Percentiles rank a stretch among this genome's conserved stretches.
Conservation (phyloP, 148 eudicot genomes). For the Silene uniflora region DNA sequence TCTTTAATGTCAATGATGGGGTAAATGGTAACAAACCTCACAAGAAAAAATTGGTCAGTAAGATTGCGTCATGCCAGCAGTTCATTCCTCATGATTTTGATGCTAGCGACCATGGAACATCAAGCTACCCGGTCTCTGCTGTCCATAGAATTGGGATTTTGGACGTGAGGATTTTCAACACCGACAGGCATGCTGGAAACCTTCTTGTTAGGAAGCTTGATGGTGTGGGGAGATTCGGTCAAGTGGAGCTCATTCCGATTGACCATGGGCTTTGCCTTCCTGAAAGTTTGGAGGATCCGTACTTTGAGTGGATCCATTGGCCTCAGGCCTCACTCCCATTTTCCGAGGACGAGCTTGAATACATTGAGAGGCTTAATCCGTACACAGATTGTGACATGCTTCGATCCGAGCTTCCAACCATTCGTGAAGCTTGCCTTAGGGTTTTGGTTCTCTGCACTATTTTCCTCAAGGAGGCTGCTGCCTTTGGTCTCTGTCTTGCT, state of each 20-base stretch:
- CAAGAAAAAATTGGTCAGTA: constrained; percentile 52
- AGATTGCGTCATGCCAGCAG: constrained; percentile 90
- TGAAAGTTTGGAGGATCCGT: constrained; percentile 89
- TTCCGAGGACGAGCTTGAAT: constrained; percentile 84
- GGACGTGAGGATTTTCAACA: constrained; percentile 87
- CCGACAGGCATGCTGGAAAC: constrained; percentile 91
- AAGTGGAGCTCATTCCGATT: constrained; percentile 87
- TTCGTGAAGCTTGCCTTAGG: constrained; percentile 87
- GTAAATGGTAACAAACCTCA: constrained; percentile 55
- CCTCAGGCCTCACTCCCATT: constrained; percentile 97
- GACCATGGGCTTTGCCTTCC: constrained; percentile 98
- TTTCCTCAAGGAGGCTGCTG: constrained; percentile 92
- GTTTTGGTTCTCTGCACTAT: constrained; percentile 68
- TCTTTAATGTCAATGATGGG: constrained; percentile 76
- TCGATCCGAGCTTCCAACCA: constrained; percentile 80
- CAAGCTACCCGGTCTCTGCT: constrained; percentile 79
- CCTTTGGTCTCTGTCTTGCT: constrained; percentile 76
- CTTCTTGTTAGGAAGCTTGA: constrained; percentile 84
- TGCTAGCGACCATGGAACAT: constrained; percentile 96
- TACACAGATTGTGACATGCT: constrained; percentile 63
- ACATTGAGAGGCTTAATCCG: constrained; percentile 71
- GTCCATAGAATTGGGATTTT: constrained; percentile 94
- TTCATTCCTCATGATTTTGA: constrained; percentile 86
- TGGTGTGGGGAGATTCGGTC: constrained; percentile 67
- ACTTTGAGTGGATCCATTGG: constrained; percentile 99